phyloP scores from a whole-genome alignment of 495 filamentous ascomycete species.

The Schizothecium vesticola region DNA sequence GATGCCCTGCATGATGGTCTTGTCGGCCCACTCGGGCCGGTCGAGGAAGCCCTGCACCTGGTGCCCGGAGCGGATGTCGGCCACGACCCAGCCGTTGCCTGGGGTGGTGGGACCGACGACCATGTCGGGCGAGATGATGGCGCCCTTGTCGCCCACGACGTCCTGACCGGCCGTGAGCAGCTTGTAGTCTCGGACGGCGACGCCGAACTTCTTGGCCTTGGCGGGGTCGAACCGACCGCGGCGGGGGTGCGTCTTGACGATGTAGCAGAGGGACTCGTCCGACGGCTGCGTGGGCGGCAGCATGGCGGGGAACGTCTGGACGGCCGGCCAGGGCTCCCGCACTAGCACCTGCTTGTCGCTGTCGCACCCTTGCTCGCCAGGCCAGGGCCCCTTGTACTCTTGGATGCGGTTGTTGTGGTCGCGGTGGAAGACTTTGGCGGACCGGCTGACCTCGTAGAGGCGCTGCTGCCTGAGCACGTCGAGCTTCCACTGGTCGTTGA shows the following conservation, averaged over 20 bases:
- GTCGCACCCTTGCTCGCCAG: constrained; percentile 42
- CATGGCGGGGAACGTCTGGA: constrained; percentile 40
- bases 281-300: constrained; percentile 63
- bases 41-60: constrained; percentile 63
- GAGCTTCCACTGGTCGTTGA: constrained; percentile 67
- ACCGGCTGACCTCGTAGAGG: constrained; percentile 59
- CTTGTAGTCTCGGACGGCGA: constrained; percentile 50
- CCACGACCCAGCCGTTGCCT: constrained; percentile 61
- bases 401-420: constrained; percentile 60
- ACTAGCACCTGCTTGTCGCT: constrained; percentile 67
- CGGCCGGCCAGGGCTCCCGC: constrained; percentile 65
- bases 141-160: constrained; percentile 50
- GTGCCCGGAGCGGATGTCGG: constrained; percentile 65
- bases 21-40: constrained; percentile 67
- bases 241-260: constrained; percentile 66
- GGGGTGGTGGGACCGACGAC: constrained; percentile 35
- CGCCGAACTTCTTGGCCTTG: constrained; percentile 56
- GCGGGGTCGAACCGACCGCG: constrained; percentile 72
- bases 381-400: constrained; percentile 60
- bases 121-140: constrained; percentile 51
- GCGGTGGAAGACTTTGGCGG: constrained; percentile 65
- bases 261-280: constrained; percentile 70
- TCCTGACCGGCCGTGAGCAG: constrained; percentile 46
- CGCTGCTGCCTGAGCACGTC: constrained; percentile 61
- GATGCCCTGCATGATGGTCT: constrained; percentile 59